These are phyloP conservation scores for Purshia tridentata DNA, from an alignment of 306 rosid genomes.

Conservation along the genomic window DNA sequence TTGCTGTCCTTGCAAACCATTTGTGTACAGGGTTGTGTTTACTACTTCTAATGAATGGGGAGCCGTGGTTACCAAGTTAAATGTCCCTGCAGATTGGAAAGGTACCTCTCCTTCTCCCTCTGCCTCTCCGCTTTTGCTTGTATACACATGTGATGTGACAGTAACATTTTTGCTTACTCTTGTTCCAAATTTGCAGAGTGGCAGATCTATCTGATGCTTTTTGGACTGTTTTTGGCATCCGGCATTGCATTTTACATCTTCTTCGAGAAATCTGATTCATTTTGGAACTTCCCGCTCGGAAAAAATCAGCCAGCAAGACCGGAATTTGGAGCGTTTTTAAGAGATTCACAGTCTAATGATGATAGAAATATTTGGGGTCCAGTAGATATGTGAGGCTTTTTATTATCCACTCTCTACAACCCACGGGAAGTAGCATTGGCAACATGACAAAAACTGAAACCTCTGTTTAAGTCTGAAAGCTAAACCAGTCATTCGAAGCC, in stretches of 20 bases:
- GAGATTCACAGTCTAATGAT: constrained; percentile 55
- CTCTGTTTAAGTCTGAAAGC: not conserved
- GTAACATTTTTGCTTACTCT: not conserved
- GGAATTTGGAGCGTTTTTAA: constrained; percentile 37
- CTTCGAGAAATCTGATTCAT: constrained; percentile 83
- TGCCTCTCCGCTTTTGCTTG: not conserved
- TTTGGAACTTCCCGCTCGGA: constrained; percentile 81
- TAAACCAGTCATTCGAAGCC: not conserved
- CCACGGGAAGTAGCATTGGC: constrained; percentile 12
- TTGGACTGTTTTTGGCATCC: constrained; percentile 72
- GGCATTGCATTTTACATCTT: constrained; percentile 72
- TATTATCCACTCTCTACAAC: constrained; percentile 6
- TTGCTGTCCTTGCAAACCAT: not conserved
- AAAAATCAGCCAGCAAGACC: constrained; percentile 64
- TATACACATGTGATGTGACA: not conserved
- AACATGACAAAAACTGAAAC: not conserved
- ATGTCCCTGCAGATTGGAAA: constrained; percentile 96
- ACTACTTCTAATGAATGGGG: constrained; percentile 88
- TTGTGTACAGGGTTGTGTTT: constrained; percentile 61
- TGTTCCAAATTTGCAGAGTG: constrained; percentile 71
- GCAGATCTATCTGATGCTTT: constrained; percentile 88
- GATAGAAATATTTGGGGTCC: constrained; percentile 60
- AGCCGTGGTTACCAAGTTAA: constrained; percentile 77
- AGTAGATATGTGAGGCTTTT: constrained; percentile 62
- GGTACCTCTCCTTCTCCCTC: constrained; percentile 42